These are phyloP conservation scores for Picocystis salinarum DNA, from an alignment of 139 green algal species.

Conservation along the genomic window DNA sequence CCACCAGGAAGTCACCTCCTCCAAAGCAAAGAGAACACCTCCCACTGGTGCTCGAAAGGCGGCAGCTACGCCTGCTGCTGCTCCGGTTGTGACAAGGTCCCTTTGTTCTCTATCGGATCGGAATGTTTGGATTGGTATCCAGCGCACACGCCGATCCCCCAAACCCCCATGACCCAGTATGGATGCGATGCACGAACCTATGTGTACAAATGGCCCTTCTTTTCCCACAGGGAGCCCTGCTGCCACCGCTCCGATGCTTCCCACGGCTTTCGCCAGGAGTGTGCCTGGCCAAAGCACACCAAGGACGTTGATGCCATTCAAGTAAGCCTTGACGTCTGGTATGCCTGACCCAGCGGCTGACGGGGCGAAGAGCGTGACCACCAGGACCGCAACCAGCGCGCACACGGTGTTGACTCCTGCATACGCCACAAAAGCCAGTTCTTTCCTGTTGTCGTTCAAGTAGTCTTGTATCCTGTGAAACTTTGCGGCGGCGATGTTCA, in stretches of 20 bases:
- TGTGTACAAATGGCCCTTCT: constrained; percentile 69
- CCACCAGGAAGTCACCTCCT: constrained; percentile 54
- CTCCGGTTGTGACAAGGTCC: constrained; percentile 39
- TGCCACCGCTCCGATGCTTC: constrained; percentile 38
- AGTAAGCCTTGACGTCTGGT: constrained; percentile 59
- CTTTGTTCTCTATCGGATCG: too few relatives aligned
- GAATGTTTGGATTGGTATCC: constrained; percentile 4
- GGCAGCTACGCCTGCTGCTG: constrained; percentile 50
- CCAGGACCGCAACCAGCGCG: constrained; percentile 18
- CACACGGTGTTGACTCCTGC: constrained; percentile 33
- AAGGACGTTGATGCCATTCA: constrained; percentile 63
- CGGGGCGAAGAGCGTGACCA: constrained; percentile 35
- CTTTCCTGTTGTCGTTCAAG: background rate
- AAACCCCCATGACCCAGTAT: too few relatives aligned
- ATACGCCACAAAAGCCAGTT: constrained; percentile 25
- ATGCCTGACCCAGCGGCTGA: constrained; percentile 55
- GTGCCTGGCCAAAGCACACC: constrained; percentile 46
- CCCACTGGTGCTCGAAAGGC: constrained; percentile 62
- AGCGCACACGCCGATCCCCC: too few relatives aligned
- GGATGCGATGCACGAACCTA: constrained; percentile 42
- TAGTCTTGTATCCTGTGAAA: constrained; percentile 17
- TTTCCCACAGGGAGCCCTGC: constrained; percentile 60
- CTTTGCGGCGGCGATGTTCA: constrained; percentile 59
- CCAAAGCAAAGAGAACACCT: constrained; percentile 68
- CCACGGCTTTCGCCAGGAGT: constrained; percentile 44